Base-by-base conservation (phyloP, 1,284 basidiomycete species). In the Irpex sp. region DNA sequence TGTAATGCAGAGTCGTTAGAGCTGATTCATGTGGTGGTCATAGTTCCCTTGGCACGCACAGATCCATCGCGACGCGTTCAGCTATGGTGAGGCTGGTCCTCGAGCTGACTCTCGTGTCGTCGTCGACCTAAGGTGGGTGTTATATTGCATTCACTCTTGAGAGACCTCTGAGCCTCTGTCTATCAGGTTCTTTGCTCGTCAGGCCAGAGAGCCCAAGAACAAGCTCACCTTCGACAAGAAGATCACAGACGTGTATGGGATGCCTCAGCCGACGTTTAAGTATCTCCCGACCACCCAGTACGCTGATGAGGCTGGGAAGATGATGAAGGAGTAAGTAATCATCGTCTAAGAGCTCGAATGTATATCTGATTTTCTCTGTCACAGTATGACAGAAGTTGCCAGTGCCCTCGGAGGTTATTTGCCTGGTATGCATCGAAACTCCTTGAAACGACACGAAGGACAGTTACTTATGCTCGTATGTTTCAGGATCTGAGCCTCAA, bases 231-330 rank as follows among this genome's bases (percentile, higher is more conserved):
- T 76, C 65, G 64, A 69, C 58, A 57, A 63, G 8, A 59, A 62
- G 40, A 37, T 67, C 57, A 66, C 66, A 9, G 76, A 78, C 59
- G 65, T 64, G 4, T 77, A 74, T 62, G 74, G 71, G n/a, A 76
- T 78, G 75, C 76, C 76, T 36, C 76, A 78, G 65, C 71, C 75
- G 13, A 78, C 76, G 13, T 73, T 75, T 63, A 48, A 68, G 15
- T 71, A 67, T 64, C 17, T 61, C 19, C 64, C 68, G 55, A 65
- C 55, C 40, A 52, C 62, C 1, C 52, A 68, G n/a, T 60, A 66
- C 44, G 63, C 57, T 36, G 52, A 49, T n/a, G 63, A 57, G 17
- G 58, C 67, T 51, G 59, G 65, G 47, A 6, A 59, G 13, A 74
- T 73, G 72, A 74, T 73, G 73, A 64, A 60, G 48, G 69, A 71